Evolutionary conservation across 352 stramenopile species (phyloP).

Genomic region (Pythium pyrilobum): DNA sequence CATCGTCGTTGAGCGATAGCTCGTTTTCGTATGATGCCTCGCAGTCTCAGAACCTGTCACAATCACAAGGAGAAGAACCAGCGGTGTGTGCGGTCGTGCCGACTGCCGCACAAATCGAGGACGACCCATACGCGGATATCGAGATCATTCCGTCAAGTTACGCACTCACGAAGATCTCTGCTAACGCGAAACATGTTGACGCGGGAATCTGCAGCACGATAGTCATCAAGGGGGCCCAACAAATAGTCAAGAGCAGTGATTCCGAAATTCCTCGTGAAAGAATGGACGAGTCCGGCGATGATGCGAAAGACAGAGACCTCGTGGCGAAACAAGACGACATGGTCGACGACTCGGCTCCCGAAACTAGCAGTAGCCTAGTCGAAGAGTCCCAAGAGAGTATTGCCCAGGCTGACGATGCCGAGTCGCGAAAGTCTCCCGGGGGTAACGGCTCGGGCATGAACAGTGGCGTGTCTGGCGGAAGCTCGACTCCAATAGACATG

Average conservation of each 20-base stretch:
- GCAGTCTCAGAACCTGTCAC: conserved; percentile 9
- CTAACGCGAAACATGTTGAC: not conserved
- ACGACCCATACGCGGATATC: conserved; percentile 8
- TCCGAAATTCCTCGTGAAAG: no score
- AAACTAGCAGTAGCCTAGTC: not conserved
- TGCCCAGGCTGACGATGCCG: not conserved
- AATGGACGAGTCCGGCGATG: no score
- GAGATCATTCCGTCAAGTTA: conserved; percentile 6
- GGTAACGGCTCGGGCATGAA: not conserved
- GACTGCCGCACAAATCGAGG: not conserved
- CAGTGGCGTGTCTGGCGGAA: not conserved
- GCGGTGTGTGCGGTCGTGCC: not conserved
- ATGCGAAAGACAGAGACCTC: not conserved
- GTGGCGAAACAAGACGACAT: conserved; percentile 2
- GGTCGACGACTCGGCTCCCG: conserved; percentile 4
- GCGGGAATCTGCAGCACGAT: no score
- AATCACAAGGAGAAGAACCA: not conserved
- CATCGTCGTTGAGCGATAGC: conserved; percentile 6
- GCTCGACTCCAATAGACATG: not conserved
- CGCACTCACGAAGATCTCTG: not conserved
- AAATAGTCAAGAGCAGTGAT: no score
- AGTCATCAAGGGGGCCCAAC: no score
- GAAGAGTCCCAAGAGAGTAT: not conserved
- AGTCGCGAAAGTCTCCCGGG: not conserved
- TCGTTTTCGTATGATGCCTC: conserved; percentile 7